A percentile compares a stretch with the other conserved stretches of the same genome.
Evolutionary conservation across 1,139 yeast species (phyloP).

Genomic region (Protomyces inouyei): DNA sequence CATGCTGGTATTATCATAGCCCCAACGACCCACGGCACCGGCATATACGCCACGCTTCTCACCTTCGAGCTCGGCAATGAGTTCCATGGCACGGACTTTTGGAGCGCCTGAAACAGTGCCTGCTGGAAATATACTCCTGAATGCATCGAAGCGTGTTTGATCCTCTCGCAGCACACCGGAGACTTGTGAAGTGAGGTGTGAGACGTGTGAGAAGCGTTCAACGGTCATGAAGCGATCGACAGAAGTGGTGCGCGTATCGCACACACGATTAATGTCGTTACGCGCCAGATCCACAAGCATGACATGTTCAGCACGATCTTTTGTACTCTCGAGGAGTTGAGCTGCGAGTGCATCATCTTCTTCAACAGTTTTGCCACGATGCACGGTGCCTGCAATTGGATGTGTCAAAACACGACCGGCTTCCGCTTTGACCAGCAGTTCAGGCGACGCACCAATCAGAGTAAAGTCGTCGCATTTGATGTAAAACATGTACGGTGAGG

Average conservation of each 20-base stretch:
- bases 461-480: slow-evolving; percentile 84
- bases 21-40: slow-evolving; percentile 99
- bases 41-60: slow-evolving; percentile 97
- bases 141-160: slow-evolving; percentile 90
- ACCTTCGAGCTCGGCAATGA: slow-evolving; percentile 79
- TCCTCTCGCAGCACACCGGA: slow-evolving; percentile 81
- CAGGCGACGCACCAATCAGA: slow-evolving; percentile 96
- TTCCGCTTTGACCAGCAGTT: slow-evolving; percentile 79
- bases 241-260: slow-evolving; percentile 73
- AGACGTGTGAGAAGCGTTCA: slow-evolving; percentile 94
- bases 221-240: slow-evolving; percentile 86
- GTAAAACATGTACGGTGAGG: slow-evolving; percentile 92
- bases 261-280: slow-evolving; percentile 90
- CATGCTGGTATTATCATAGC: slow-evolving; percentile 87
- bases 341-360: slow-evolving; percentile 84
- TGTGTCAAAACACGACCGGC: slow-evolving; percentile 74
- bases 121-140: slow-evolving; percentile 95
- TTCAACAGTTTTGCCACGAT: slow-evolving; percentile 80
- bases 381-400: slow-evolving; percentile 95
- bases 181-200: slow-evolving; percentile 92
- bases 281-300: slow-evolving; percentile 97
- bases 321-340: slow-evolving; percentile 66
- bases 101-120: slow-evolving; percentile 99
- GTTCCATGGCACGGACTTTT: slow-evolving; percentile 92
- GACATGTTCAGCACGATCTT: slow-evolving; percentile 95